Base-by-base conservation (phyloP, 495 filamentous ascomycete species). In the Recurvomyces mirabilis region DNA sequence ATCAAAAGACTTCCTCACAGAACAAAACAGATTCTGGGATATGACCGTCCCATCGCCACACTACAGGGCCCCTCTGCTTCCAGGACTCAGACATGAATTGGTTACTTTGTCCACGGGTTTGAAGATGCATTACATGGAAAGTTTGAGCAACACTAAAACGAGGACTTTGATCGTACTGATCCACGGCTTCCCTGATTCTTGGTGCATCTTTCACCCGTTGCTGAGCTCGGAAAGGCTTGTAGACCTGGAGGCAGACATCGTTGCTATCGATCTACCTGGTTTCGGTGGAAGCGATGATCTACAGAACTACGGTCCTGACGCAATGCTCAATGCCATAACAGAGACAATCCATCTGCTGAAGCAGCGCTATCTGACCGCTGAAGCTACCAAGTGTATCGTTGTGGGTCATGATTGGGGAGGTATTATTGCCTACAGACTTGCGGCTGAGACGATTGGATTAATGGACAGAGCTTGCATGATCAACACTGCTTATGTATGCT, bases 161-260 rank as follows among this genome's bases (percentile, higher is more conserved):
- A 20, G 20, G 3, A 60, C 64, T 21, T 54, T 78, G 38, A 61
- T 74, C 10, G 68, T 78, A 26, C 70, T 75, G 54, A 61, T 77
- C 21, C 74, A 78, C 51, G 74, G 74, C 23, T 78, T 75, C 42
- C 74, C 74, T 6, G 73, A 78, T 50, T 73, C 69, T 43, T 75
- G 68, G 65, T 62, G 62, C 0, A 48, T 74, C 20, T 78, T 71
- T 71, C 17, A 2, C 15, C 65, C 64, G 23, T 49, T 67, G 22
- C 55, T 74, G 7, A 43, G 68, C 1, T 65, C 63, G 0, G 17
- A 53, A 3, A 28, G 48, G 17, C 58, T 73, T 4, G 20, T 22
- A 6, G 63, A 58, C 18, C 17, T 60, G 11, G 23, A 56, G 12
- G 60, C 65, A 12, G 62, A 58, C 5, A 19, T 74, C 9, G 65